Conservation (phyloP, 805 yeast genomes). For the Lipomyces kockii region DNA sequence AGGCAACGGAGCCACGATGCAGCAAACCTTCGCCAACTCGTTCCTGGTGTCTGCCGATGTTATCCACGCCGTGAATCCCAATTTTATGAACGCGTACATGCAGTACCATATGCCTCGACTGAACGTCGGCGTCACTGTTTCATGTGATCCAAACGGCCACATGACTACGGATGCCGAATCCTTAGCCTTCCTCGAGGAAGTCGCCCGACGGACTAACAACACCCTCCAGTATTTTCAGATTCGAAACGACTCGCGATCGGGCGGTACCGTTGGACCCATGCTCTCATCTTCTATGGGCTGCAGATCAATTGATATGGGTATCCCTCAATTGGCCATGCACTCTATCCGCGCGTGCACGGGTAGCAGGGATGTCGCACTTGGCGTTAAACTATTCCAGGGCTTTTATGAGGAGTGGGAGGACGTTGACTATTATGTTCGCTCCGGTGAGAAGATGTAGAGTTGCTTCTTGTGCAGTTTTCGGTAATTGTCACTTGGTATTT, state of each 20-base stretch:
- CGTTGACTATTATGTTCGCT: conserved; percentile 42
- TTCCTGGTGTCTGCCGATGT: conserved; percentile 84
- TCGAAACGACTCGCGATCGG: conserved; percentile 81
- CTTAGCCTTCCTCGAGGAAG: conserved; percentile 67
- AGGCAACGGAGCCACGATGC: conserved; percentile 43
- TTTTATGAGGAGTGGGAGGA: conserved; percentile 70
- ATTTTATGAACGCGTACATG: conserved; percentile 59
- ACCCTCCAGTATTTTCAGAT: conserved; percentile 78
- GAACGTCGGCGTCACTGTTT: conserved; percentile 72
- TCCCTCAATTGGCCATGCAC: conserved; percentile 85
- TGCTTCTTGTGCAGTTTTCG: neutral
- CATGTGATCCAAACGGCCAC: conserved; percentile 78
- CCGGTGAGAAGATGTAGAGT: conserved; percentile 36
- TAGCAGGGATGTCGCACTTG: conserved; percentile 71
- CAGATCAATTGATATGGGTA: conserved; percentile 69
- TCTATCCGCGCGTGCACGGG: conserved; percentile 83
- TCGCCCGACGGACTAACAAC: conserved; percentile 69
- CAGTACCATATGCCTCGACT: conserved; percentile 81
- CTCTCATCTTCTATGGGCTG: conserved; percentile 49
- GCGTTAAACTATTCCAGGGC: conserved; percentile 67
- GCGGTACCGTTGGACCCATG: conserved; percentile 85
- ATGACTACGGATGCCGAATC: conserved; percentile 84
- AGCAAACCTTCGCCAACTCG: conserved; percentile 62
- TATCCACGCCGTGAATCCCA: conserved; percentile 80
- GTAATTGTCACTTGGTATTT: neutral